Evolutionary conservation across 305 asterid species (phyloP).

Genomic region (Salvia sclarea): DNA sequence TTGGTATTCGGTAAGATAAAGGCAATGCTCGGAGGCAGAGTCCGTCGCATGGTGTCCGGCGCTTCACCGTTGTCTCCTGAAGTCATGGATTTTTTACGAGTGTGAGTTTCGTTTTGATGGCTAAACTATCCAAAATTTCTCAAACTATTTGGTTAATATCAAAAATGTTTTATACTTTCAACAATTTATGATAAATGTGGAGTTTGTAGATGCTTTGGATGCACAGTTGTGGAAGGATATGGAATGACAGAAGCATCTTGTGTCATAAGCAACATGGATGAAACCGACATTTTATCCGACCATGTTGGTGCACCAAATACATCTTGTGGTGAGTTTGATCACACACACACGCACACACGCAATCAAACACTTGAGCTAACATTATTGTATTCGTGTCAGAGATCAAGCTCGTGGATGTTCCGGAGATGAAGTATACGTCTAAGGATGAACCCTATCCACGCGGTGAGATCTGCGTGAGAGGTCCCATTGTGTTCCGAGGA

Average conservation of each 20-base stretch:
- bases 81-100: conserved; percentile 68
- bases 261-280: conserved; percentile 59
- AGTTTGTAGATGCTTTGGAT: conserved; percentile 62
- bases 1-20: conserved; percentile 66
- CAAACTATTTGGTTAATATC: no score
- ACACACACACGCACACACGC: neutral
- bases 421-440: conserved; percentile 68
- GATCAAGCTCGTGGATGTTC: conserved; percentile 72
- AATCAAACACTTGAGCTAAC: neutral
- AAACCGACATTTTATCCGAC: conserved; percentile 56
- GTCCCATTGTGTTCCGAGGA: conserved; percentile 71
- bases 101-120: conserved; percentile 48
- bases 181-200: no score
- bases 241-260: conserved; percentile 82
- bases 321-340: conserved; percentile 61
- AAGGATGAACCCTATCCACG: conserved; percentile 69
- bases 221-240: conserved; percentile 60
- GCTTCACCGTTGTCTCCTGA: conserved; percentile 80
- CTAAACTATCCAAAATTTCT: no score
- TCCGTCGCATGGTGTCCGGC: conserved; percentile 66
- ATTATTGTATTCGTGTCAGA: conserved; percentile 39
- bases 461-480: conserved; percentile 79
- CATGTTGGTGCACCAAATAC: conserved; percentile 72
- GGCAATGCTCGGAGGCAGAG: conserved; percentile 64
- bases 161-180: no score